phyloP scores from a whole-genome alignment of 1,284 basidiomycete genomes.

The Malassezia sympodialis region DNA sequence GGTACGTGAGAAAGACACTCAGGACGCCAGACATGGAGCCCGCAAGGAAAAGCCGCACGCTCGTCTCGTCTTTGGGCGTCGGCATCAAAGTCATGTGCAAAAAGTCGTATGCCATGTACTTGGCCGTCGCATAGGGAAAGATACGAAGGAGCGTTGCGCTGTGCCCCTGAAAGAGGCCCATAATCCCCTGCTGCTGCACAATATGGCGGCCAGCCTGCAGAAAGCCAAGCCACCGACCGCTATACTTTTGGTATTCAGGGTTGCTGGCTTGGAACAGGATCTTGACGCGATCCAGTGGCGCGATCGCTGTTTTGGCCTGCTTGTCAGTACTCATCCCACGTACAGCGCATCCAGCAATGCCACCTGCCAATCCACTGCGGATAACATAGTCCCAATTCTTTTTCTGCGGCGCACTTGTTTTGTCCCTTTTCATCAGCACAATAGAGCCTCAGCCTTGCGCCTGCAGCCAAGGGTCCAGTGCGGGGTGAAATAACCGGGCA shows the following conservation, averaged over 20 bases:
- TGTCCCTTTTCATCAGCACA: neutral
- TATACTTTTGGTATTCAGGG: constrained; percentile 84
- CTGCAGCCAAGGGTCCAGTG: neutral
- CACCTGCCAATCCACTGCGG: constrained; percentile 77
- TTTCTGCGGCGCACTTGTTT: neutral
- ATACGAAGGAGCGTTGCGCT: constrained; percentile 66
- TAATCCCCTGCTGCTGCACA: constrained; percentile 61
- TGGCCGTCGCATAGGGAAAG: constrained; percentile 94
- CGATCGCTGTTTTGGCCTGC: constrained; percentile 91
- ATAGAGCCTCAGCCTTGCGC: neutral
- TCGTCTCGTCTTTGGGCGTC: constrained; percentile 66
- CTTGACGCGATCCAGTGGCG: constrained; percentile 94
- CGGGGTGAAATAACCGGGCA: neutral
- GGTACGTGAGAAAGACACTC: constrained; percentile 85
- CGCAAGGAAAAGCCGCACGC: constrained; percentile 69
- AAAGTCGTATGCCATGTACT: constrained; percentile 95
- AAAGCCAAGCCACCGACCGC: constrained; percentile 76
- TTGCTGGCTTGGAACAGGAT: constrained; percentile 97
- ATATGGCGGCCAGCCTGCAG: constrained; percentile 72
- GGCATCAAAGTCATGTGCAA: constrained; percentile 74
- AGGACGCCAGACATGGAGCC: constrained; percentile 78
- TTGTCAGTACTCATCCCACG: constrained; percentile 48
- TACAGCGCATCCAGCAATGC: constrained; percentile 84
- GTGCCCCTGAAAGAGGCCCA: constrained; percentile 88
- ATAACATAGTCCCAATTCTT: constrained; percentile 62